Percentiles rank a stretch among this genome's conserved stretches.
phyloP scores from a whole-genome alignment of 495 filamentous ascomycete genomes.

The Aspergillus panamensis region DNA sequence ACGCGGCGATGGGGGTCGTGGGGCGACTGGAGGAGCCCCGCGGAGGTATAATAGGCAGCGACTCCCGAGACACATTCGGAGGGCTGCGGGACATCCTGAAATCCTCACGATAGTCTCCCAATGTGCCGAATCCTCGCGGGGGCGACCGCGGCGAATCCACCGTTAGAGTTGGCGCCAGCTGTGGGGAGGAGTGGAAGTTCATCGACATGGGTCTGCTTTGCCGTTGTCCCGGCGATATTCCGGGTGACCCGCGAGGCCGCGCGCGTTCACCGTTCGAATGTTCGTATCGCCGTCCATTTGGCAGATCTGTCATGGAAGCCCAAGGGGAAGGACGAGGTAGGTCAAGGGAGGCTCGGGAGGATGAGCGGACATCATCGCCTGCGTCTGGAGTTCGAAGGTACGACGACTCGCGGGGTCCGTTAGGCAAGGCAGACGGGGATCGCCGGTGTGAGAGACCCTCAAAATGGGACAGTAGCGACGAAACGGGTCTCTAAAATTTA shows the following conservation, averaged over 20 bases:
- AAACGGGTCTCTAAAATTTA: conserved; percentile 64
- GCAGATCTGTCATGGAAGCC: conserved; percentile 32
- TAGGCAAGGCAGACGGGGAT: conserved; percentile 27
- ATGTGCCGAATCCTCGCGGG: conserved; percentile 40
- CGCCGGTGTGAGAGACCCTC: conserved; percentile 71
- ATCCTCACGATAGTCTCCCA: conserved; percentile 22
- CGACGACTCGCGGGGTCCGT: conserved; percentile 35
- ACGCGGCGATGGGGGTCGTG: conserved; percentile 42
- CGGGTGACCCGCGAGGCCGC: conserved; percentile 34
- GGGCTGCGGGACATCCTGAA: conserved; percentile 28
- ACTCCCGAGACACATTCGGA: conserved; percentile 27
- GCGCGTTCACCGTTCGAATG: conserved; percentile 25
- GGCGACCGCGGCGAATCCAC: conserved; percentile 76
- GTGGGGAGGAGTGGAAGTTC: conserved; percentile 54
- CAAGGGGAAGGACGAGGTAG: conserved; percentile 48
- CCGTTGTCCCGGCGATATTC: conserved; percentile 22
- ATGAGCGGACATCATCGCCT: conserved; percentile 45
- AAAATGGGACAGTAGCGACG: conserved; percentile 87
- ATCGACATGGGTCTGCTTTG: conserved; percentile 49
- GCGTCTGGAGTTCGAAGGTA: conserved; percentile 39
- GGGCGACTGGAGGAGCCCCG: conserved; percentile 42
- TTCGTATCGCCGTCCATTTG: conserved; percentile 22
- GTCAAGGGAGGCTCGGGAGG: conserved; percentile 49
- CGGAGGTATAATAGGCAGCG: conserved; percentile 33
- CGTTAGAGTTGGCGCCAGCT: conserved; percentile 63